Base-by-base conservation (phyloP, 352 stramenopile species). In the Globisporangium canariense region DNA sequence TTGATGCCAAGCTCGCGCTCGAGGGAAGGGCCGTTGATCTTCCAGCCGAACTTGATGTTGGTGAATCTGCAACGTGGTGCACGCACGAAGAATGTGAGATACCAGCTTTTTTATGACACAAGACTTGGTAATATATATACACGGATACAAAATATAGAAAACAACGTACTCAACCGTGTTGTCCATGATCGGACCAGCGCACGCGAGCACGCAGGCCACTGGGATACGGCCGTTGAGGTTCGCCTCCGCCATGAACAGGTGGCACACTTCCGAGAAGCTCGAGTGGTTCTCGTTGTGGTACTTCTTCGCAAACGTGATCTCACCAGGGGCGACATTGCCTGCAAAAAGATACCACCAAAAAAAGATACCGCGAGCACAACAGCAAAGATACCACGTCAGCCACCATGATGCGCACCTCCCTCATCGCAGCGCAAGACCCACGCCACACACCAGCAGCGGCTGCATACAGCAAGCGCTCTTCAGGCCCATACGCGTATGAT, bases 201-300 rank as follows among this genome's bases (percentile, higher is more conserved):
- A 95, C 10, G 86, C 86, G 36, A 95, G 71, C 46, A 93, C 84
- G 36, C 81, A 90, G 59, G 82, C 85, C 20, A 85, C 69, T 28
- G 76, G 79, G 11, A 89, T 70, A 41, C 80, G 68, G 30, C 86
- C 67, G 18, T 89, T 66, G 30, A 97, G 69, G 36, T 89, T 96
- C 50, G 90, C 93, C 56, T 98, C 86, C 66, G 98, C 90, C 60
- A 99, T 84, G 74, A 98, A 99, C 8, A 96, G 76, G 68, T 93
- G 81, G 68, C 96, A 89, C 41, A 98, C 94, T 60, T 95, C 86
- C 41, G 79, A 81, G 67, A 97, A 96, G 71, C 84, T 86, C 20
- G 67, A 69, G 69, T 94, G 78, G 40, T 92, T 74, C 65, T 92
- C 81, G 59, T 97, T 97, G 46, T 85, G 65, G 71, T 95, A 97